Percentiles rank a stretch among this genome's conserved stretches.
Evolutionary conservation across 257 asterid species (phyloP).

Genomic region (Penstemon newberryi): DNA sequence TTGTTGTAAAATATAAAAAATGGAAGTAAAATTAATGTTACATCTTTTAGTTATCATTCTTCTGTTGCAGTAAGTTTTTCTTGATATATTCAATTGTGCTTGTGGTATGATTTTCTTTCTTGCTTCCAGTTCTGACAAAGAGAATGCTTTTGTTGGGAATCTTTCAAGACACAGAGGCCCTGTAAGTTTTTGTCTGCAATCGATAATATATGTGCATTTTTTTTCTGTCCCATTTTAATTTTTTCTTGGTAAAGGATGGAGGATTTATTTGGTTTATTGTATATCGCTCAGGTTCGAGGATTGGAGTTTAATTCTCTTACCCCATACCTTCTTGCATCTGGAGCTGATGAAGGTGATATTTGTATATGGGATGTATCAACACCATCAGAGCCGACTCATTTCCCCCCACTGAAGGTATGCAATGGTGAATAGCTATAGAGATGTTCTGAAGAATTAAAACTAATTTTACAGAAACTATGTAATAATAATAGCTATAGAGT

Average conservation of each 20-base stretch:
- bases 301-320: conserved; percentile 75
- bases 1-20: too few species aligned
- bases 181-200: conserved; percentile 41
- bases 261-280: neutral
- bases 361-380: conserved; percentile 87
- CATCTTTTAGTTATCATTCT: neutral
- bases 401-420: conserved; percentile 88
- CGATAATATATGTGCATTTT: neutral
- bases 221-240: neutral
- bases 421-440: conserved; percentile 16
- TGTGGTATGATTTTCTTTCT: neutral
- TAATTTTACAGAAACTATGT: neutral
- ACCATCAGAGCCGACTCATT: conserved; percentile 77
- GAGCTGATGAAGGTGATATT: conserved; percentile 98
- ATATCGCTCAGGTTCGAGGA: conserved; percentile 71
- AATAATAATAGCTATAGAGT: too few species aligned
- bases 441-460: conserved; percentile 12
- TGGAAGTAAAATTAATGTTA: too few species aligned
- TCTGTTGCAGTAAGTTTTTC: neutral
- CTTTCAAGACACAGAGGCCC: conserved; percentile 69
- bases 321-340: conserved; percentile 90
- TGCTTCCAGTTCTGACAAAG: conserved; percentile 39
- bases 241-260: neutral
- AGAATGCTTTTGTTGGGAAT: conserved; percentile 43
- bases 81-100: neutral